These are phyloP conservation scores for Apophysomyces elegans DNA, from an alignment of 371 early-diverging fungal species.

Conservation along the genomic window DNA sequence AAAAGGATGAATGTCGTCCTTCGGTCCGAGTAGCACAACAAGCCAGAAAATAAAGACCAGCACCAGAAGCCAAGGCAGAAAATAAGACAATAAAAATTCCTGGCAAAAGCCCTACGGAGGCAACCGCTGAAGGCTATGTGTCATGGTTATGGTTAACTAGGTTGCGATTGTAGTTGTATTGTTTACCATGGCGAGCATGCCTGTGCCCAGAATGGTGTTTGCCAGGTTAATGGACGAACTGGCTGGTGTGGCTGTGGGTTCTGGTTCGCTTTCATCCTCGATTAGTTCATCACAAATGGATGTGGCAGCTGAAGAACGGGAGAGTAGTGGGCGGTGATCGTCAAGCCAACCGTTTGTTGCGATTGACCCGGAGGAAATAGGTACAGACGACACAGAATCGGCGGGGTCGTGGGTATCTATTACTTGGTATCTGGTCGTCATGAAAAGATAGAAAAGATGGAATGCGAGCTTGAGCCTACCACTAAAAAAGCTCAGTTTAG, in stretches of 20 bases:
- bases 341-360: constrained; percentile 17
- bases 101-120: constrained; percentile 82
- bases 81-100: constrained; percentile 82
- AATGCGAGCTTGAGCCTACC: constrained; percentile 6
- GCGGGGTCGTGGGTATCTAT: constrained; percentile 31
- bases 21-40: constrained; percentile 72
- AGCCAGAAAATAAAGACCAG: constrained; percentile 88
- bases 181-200: constrained; percentile 95
- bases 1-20: constrained; percentile 87
- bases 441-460: constrained; percentile 13
- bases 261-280: constrained; percentile 14
- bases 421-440: constrained; percentile 33
- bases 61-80: constrained; percentile 74
- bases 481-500: not conserved
- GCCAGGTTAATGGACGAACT: constrained; percentile 76
- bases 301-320: constrained; percentile 21
- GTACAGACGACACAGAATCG: constrained; percentile 35
- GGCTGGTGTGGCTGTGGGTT: constrained; percentile 31
- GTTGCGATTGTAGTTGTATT: not conserved
- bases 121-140: constrained; percentile 79
- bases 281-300: constrained; percentile 13
- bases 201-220: constrained; percentile 96
- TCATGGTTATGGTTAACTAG: not conserved
- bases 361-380: constrained; percentile 26
- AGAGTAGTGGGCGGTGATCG: constrained; percentile 20